Percentiles rank a stretch among this genome's conserved stretches.
These are phyloP conservation scores for Pestalotiopsis sp. DNA, from an alignment of 2,329 filamentous ascomycete species.

Conservation along the genomic window DNA sequence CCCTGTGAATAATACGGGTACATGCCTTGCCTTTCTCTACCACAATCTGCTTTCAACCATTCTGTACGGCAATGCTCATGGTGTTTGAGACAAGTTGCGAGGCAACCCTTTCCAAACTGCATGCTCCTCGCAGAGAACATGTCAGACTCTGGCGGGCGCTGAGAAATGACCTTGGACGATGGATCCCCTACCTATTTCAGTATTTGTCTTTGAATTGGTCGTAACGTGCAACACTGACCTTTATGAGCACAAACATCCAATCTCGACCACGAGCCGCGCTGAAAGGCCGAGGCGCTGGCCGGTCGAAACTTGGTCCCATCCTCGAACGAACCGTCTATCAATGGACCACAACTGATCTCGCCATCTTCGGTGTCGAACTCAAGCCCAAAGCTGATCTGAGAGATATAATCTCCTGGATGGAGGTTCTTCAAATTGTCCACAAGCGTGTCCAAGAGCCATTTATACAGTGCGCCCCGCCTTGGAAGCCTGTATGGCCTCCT, in stretches of 20 bases:
- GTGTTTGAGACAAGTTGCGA: background rate
- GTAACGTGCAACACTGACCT: background rate
- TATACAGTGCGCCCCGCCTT: background rate
- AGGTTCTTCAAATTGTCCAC: background rate
- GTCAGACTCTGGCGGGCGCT: background rate
- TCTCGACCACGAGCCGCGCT: background rate
- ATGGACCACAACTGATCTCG: background rate
- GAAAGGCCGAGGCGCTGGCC: background rate
- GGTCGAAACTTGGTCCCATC: background rate
- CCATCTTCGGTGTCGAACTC: background rate
- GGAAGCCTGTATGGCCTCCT: background rate
- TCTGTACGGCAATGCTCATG: conserved; percentile 3
- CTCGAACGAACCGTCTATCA: background rate
- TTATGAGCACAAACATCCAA: background rate
- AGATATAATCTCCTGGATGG: background rate
- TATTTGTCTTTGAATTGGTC: background rate
- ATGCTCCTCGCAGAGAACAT: conserved; percentile 2
- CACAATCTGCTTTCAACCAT: background rate
- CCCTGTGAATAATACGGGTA: background rate
- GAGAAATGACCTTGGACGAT: background rate
- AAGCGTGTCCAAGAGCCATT: background rate
- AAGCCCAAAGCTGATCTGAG: background rate
- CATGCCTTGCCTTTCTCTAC: background rate
- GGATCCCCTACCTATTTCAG: background rate
- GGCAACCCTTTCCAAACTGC: background rate